A percentile compares a stretch with the other conserved stretches of the same genome.
Conservation (phyloP, 2,329 filamentous ascomycete species). For the Diaporthe sp. region DNA sequence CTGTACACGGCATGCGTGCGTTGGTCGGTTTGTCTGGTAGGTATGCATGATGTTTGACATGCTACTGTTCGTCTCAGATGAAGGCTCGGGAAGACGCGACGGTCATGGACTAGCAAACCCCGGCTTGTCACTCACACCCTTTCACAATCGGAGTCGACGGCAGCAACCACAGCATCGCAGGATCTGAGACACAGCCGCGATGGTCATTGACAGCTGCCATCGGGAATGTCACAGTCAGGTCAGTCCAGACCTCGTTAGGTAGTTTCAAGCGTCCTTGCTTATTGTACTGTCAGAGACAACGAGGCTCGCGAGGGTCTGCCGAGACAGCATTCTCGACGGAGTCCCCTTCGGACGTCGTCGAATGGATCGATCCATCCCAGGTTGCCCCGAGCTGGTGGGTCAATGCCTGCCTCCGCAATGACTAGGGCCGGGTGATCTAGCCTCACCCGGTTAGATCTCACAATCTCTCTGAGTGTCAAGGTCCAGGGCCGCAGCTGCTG, state of each 20-base stretch:
- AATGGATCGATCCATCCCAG: conserved; percentile 8
- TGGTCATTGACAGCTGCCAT: neutral
- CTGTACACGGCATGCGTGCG: neutral
- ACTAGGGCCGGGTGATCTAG: conserved; percentile 17
- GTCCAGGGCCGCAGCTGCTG: conserved; percentile 2
- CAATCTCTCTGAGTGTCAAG: neutral
- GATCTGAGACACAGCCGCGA: neutral
- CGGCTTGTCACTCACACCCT: neutral
- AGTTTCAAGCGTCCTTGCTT: neutral
- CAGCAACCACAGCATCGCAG: neutral
- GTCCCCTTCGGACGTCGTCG: neutral
- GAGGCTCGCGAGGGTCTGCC: neutral
- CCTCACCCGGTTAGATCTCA: neutral
- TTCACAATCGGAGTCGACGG: neutral
- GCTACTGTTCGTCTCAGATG: neutral
- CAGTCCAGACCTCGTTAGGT: neutral
- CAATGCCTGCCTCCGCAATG: neutral
- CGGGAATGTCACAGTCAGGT: neutral
- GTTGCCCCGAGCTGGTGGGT: conserved; percentile 1
- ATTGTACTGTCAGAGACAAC: neutral
- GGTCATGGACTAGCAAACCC: neutral
- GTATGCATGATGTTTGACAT: neutral
- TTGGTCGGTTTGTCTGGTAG: neutral
- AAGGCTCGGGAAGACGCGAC: neutral
- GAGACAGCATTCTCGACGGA: neutral